phyloP scores from a whole-genome alignment of 208 protist species.

The Trypanosoma vivax region DNA sequence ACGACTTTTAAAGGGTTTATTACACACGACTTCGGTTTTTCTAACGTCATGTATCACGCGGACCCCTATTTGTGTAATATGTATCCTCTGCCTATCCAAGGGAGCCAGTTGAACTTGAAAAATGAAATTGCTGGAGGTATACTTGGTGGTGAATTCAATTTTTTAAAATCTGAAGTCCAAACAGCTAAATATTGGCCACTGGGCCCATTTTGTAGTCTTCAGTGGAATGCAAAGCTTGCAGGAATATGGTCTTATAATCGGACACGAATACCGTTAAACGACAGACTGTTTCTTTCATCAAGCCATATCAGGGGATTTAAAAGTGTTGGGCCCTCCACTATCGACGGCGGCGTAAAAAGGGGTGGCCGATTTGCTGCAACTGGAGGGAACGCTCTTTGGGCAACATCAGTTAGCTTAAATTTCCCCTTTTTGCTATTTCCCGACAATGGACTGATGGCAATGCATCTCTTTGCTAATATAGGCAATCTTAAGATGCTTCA shows the following conservation, averaged over 20 bases:
- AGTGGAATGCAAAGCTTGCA: conserved; percentile 56
- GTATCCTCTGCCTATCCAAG: conserved; percentile 78
- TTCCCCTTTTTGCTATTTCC: conserved; percentile 78
- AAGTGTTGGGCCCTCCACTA: conserved; percentile 68
- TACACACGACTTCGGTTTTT: conserved; percentile 40
- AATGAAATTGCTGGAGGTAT: conserved; percentile 67
- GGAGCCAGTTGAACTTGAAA: conserved; percentile 29
- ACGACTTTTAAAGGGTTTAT: conserved; percentile 66
- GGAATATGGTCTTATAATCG: conserved; percentile 62
- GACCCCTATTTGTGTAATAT: conserved; percentile 73
- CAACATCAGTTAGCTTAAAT: conserved; percentile 67
- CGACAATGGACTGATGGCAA: conserved; percentile 70
- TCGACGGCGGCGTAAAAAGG: conserved; percentile 27
- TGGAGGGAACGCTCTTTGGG: conserved; percentile 82
- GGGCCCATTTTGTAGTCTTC: conserved; percentile 64
- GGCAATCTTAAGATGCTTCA: conserved; percentile 66
- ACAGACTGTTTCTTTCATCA: conserved; percentile 76
- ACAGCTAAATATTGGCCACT: conserved; percentile 60
- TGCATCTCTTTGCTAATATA: conserved; percentile 82
- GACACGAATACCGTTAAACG: conserved; percentile 64
- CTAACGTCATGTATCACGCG: conserved; percentile 56
- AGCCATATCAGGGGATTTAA: conserved; percentile 77
- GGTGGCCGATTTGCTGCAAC: conserved; percentile 55
- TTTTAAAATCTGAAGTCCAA: conserved; percentile 71
- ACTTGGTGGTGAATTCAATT: conserved; percentile 48